These are phyloP conservation scores for Tubosaeta sp. DNA, from an alignment of 768 basidiomycete genomes.

Conservation along the genomic window DNA sequence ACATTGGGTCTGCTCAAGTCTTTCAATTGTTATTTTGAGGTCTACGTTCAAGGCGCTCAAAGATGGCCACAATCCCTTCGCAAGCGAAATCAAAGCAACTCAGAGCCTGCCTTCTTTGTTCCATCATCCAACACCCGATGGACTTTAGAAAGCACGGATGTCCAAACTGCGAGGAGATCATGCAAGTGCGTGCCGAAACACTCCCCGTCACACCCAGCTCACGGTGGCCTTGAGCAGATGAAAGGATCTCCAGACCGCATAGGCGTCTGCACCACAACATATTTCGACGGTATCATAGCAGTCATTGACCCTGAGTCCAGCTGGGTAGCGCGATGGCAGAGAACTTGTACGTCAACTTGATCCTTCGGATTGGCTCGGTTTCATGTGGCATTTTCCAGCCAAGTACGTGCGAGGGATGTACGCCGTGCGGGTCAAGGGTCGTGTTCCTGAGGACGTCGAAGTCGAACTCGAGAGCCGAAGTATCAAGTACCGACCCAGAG, in stretches of 20 bases:
- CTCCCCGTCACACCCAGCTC: background rate
- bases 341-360: slow-evolving; percentile 64
- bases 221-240: slow-evolving; percentile 52
- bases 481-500: slow-evolving; percentile 82
- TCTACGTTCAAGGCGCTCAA: no score
- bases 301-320: slow-evolving; percentile 81
- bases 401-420: slow-evolving; percentile 92
- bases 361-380: background rate
- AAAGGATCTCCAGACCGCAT: slow-evolving; percentile 84
- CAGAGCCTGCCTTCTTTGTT: slow-evolving; percentile 91
- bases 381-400: slow-evolving; percentile 43
- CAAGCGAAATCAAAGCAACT: slow-evolving; percentile 68
- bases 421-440: slow-evolving; percentile 83
- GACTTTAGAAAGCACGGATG: slow-evolving; percentile 88
- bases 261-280: slow-evolving; percentile 79
- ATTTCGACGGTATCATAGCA: slow-evolving; percentile 90
- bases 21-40: no score
- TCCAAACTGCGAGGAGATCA: slow-evolving; percentile 94
- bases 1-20: no score
- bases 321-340: slow-evolving; percentile 97
- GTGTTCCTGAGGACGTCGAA: slow-evolving; percentile 82
- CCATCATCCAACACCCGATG: slow-evolving; percentile 74
- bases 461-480: slow-evolving; percentile 71
- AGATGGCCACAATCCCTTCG: slow-evolving; percentile 47
- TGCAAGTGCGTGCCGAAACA: slow-evolving; percentile 58